Conservation (phyloP, 2,329 filamentous ascomycete genomes). For the Cladosporium sp. region DNA sequence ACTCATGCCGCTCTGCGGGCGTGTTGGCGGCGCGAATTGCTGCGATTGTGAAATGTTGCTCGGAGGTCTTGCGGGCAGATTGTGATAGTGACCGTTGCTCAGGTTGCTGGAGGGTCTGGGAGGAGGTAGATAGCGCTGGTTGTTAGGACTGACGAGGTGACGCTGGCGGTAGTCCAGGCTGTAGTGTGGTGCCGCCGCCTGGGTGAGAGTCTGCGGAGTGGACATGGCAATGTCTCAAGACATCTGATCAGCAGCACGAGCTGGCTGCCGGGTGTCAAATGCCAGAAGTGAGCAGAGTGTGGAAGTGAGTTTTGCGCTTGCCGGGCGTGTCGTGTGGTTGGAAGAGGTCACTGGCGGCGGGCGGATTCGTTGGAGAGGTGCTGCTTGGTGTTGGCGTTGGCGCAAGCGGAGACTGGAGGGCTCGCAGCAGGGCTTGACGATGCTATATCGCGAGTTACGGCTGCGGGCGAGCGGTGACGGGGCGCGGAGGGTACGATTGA, state of each 20-base stretch:
- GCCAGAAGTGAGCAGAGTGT: background rate
- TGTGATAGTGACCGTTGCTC: constrained; percentile 37
- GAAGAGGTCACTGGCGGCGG: constrained; percentile 5
- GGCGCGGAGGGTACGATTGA: constrained; percentile 7
- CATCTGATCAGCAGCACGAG: constrained; percentile 21
- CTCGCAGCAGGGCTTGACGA: constrained; percentile 16
- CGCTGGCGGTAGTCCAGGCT: constrained; percentile 35
- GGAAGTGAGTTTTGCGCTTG: background rate
- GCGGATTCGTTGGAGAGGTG: constrained; percentile 13
- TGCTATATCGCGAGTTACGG: constrained; percentile 8
- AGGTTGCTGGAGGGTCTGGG: constrained; percentile 38
- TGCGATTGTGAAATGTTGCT: constrained; percentile 37
- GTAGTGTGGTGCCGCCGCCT: constrained; percentile 35
- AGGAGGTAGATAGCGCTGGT: constrained; percentile 38
- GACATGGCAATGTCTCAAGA: constrained; percentile 31
- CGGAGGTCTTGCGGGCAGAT: constrained; percentile 36
- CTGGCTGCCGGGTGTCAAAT: constrained; percentile 11
- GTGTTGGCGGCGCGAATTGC: constrained; percentile 31
- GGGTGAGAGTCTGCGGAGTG: constrained; percentile 37
- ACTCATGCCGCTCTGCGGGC: constrained; percentile 36
- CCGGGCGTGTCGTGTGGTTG: background rate
- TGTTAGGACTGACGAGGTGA: constrained; percentile 33
- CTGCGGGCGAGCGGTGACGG: background rate
- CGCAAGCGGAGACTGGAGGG: constrained; percentile 13
- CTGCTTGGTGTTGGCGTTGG: background rate